These are phyloP conservation scores for Hyphodiscus hymeniophilus DNA, from an alignment of 495 filamentous ascomycete genomes.

Conservation along the genomic window DNA sequence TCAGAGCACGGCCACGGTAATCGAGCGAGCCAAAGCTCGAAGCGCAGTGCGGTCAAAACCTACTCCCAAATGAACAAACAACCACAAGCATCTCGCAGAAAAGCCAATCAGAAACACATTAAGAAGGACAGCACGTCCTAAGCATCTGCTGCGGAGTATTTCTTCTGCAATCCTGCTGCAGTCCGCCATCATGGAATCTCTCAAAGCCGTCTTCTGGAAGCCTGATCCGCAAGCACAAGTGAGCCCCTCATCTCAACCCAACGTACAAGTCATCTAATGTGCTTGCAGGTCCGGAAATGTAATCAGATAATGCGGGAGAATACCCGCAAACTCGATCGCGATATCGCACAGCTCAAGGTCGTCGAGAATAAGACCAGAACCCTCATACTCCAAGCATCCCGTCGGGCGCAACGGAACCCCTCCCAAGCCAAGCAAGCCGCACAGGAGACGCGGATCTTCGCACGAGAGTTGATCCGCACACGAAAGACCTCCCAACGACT, in stretches of 20 bases:
- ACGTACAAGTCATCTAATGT: constrained; percentile 2
- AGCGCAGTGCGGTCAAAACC: no score
- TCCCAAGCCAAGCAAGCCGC: constrained; percentile 65
- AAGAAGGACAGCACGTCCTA: background rate
- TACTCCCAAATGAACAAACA: no score
- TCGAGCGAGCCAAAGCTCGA: no score
- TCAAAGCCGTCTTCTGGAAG: constrained; percentile 82
- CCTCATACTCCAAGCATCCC: constrained; percentile 69
- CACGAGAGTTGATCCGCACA: constrained; percentile 75
- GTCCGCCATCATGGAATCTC: constrained; percentile 60
- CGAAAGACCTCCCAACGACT: constrained; percentile 68
- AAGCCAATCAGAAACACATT: background rate
- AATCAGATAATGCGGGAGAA: constrained; percentile 85
- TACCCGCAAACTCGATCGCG: constrained; percentile 90
- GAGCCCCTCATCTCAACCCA: constrained; percentile 11
- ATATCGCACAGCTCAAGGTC: constrained; percentile 65
- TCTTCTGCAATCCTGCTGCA: constrained; percentile 3
- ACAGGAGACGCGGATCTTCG: constrained; percentile 75
- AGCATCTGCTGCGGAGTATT: constrained; percentile 4
- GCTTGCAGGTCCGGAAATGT: constrained; percentile 86
- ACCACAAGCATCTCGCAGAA: background rate
- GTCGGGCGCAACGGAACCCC: constrained; percentile 70
- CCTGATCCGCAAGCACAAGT: constrained; percentile 91
- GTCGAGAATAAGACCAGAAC: constrained; percentile 81
- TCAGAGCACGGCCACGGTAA: no score